A percentile compares a stretch with the other conserved stretches of the same genome.
Conservation (phyloP, 371 early-diverging fungal genomes). For the Mortierella sp. region DNA sequence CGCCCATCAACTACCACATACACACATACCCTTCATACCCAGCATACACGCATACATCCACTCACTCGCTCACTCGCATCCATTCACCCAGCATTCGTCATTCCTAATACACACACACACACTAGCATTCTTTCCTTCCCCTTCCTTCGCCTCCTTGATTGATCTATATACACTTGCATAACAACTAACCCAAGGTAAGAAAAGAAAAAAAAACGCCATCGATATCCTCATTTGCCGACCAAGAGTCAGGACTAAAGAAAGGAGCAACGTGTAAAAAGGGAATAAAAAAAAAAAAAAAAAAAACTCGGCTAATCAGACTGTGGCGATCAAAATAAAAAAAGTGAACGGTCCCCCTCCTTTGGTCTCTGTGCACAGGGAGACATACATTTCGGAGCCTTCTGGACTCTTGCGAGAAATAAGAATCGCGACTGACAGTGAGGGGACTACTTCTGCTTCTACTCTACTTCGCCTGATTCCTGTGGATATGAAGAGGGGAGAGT, state of each 20-base stretch:
- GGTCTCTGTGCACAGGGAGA: not conserved
- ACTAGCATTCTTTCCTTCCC: not conserved
- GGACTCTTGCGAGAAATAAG: slow-evolving; percentile 1
- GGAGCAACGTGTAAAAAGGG: too few relatives aligned
- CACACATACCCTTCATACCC: not conserved
- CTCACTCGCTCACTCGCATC: not conserved
- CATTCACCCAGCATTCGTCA: too few relatives aligned
- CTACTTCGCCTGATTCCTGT: too few relatives aligned
- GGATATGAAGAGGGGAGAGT: not conserved
- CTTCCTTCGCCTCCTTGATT: not conserved
- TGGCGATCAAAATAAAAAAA: not conserved
- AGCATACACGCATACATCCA: too few relatives aligned
- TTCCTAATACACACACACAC: not conserved
- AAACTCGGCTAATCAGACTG: slow-evolving; percentile 5
- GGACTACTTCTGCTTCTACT: not conserved
- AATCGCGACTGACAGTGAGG: too few relatives aligned
- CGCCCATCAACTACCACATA: not conserved
- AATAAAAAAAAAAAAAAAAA: too few relatives aligned
- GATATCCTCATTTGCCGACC: too few relatives aligned
- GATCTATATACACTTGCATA: not conserved
- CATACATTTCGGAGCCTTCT: not conserved
- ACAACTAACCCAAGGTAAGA: too few relatives aligned
- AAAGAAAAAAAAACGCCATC: too few relatives aligned
- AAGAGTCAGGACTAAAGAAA: too few relatives aligned
- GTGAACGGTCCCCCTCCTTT: not conserved